phyloP scores from a whole-genome alignment of 2,329 filamentous ascomycete species.

The Nemania serpens region DNA sequence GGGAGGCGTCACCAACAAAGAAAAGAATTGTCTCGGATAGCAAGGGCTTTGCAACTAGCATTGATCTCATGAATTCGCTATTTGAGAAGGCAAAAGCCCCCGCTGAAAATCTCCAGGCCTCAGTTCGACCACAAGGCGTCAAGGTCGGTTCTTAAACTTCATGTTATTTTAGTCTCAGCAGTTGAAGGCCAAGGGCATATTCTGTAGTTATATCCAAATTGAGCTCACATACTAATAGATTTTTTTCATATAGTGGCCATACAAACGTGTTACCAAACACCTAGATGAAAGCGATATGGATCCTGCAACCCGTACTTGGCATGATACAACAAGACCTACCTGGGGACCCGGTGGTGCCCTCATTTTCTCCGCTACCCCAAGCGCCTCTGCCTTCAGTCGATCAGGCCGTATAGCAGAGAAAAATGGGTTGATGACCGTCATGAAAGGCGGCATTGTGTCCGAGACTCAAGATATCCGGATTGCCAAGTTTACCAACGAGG shows the following conservation, averaged over 20 bases:
- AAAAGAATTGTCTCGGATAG: conserved; percentile 50
- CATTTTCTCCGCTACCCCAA: conserved; percentile 61
- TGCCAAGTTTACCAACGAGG: conserved; percentile 64
- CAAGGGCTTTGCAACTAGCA: conserved; percentile 80
- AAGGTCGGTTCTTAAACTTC: conserved; percentile 77
- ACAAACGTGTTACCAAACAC: conserved; percentile 75
- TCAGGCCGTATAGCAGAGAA: conserved; percentile 43
- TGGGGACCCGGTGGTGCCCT: conserved; percentile 79
- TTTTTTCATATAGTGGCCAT: conserved; percentile 73
- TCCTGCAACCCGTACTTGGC: conserved; percentile 68
- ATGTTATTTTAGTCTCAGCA: conserved; percentile 20
- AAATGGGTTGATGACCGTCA: conserved; percentile 57
- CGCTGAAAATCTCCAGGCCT: conserved; percentile 57
- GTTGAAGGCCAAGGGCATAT: conserved; percentile 3
- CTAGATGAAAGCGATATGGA: conserved; percentile 65
- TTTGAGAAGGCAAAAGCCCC: conserved; percentile 74
- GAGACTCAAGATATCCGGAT: conserved; percentile 68
- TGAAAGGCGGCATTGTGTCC: conserved; percentile 64
- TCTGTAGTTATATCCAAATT: conserved; percentile 38
- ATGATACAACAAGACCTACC: conserved; percentile 74
- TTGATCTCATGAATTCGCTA: conserved; percentile 94
- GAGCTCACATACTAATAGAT: conserved; percentile 49
- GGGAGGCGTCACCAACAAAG: conserved; percentile 41
- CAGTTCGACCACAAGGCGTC: conserved; percentile 64
- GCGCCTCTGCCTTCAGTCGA: conserved; percentile 37